These are phyloP conservation scores for Ophiocordyceps unilateralis DNA, from an alignment of 2,329 filamentous ascomycete species.

Conservation along the genomic window DNA sequence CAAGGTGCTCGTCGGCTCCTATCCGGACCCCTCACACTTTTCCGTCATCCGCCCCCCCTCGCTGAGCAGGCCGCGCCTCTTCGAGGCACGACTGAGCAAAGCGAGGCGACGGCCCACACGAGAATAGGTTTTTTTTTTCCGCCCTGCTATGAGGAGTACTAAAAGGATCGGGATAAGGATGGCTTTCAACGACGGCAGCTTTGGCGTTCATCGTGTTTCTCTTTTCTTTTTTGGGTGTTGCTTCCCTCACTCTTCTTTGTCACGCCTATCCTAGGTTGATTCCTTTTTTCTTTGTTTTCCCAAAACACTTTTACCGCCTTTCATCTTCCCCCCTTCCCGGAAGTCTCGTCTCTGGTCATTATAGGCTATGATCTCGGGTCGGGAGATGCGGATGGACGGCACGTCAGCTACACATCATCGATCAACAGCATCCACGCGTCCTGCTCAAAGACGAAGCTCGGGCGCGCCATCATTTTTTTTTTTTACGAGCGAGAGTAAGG, in stretches of 20 bases:
- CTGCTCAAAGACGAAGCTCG: background rate
- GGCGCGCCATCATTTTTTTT: background rate
- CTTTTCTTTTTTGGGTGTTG: background rate
- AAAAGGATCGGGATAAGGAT: constrained; percentile 2
- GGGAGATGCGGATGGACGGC: background rate
- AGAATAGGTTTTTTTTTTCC: background rate
- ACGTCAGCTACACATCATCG: background rate
- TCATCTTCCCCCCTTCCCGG: background rate
- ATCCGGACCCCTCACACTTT: background rate
- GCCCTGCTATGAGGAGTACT: constrained; percentile 2
- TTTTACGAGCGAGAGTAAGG: background rate
- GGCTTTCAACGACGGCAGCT: background rate
- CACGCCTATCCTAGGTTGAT: background rate
- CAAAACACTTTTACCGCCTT: background rate
- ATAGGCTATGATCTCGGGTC: no score
- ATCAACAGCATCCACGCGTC: background rate
- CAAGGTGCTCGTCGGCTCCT: background rate
- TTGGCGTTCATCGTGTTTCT: constrained; percentile 2
- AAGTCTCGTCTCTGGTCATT: background rate
- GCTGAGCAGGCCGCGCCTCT: background rate
- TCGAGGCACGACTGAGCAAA: background rate
- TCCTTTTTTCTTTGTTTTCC: no score
- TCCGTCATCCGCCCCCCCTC: background rate
- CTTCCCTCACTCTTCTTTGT: background rate
- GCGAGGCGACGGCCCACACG: background rate